These are phyloP conservation scores for Arthrobotrys musiformis DNA, from an alignment of 2,329 filamentous ascomycete species.

Conservation along the genomic window DNA sequence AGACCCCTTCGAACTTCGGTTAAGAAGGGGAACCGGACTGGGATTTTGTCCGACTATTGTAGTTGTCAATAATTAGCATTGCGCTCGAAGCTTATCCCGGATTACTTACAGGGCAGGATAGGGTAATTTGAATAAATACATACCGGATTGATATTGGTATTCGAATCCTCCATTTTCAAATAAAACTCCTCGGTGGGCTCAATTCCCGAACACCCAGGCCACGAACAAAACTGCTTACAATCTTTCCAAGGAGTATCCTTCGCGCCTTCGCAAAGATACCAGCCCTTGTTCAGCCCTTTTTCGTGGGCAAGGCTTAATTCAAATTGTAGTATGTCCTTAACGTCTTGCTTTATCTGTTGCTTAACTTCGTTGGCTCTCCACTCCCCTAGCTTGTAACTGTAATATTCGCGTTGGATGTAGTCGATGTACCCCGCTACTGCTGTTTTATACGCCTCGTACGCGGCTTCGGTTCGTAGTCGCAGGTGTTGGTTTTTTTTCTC, in stretches of 20 bases:
- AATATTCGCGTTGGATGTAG: background rate
- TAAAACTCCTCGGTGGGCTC: background rate
- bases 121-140: background rate
- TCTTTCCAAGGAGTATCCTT: background rate
- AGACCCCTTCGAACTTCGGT: background rate
- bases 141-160: conserved; percentile 1
- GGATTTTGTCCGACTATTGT: background rate
- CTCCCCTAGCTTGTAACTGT: background rate
- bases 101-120: background rate
- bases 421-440: background rate
- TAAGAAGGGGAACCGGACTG: background rate
- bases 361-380: background rate
- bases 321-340: background rate
- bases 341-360: background rate
- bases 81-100: too few relatives aligned
- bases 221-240: background rate
- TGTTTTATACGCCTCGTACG: background rate
- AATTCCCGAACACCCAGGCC: background rate
- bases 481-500: too few relatives aligned
- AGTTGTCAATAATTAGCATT: background rate
- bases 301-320: background rate
- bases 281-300: background rate
- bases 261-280: conserved; percentile 2
- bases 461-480: background rate
- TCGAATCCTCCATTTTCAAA: background rate